Base-by-base conservation (phyloP, 2,329 filamentous ascomycete genomes). In the Cladophialophora yegresii region DNA sequence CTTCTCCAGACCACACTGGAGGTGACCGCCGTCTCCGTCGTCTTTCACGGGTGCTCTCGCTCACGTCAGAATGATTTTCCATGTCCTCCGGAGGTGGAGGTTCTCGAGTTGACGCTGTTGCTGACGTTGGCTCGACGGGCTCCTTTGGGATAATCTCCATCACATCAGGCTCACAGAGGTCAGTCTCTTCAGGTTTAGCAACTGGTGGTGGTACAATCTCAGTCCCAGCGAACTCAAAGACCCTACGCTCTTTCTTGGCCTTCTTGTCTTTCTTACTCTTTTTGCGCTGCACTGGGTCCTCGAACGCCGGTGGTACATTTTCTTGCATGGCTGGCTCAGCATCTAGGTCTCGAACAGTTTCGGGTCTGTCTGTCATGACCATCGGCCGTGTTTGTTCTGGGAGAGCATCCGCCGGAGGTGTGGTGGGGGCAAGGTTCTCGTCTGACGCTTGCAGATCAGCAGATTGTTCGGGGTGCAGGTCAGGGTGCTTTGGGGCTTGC, bases 1-100 rank as follows among this genome's bases (percentile, higher is more conserved):
- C 70, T 33, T 70, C 63, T 45, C 67, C 67, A 26, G 64, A 50
- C 67, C 65, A 67, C n/a, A 57, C 54, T 28, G 59, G 66, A 26
- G 69, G 70, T 22, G 70, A 70, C 61, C 69, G 45, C 36, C 70
- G 63, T 54, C 70, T 49, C 50, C 63, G 64, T 43, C 70, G 69
- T 58, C 70, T 67, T 58, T 71, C 70, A 43, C 70, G 65, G 2
- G 70, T 71, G 32, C 58, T 68, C 28, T 60, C 67, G 61, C 70
- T 71, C 22, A 71, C 67, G 36, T 70, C 66, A 4, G 70, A 71
- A 33, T 63, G 32, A 36, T 59, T 23, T 32, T 68, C 66, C 3
- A 43, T 22, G 40, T 66, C 64, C 10, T 53, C 49, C 16, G 12
- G 50, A 23, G 7, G 23, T 7, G 16, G 47, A 50, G 47, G 47